Conservation (phyloP, 164 flowering plant species). For the Aristolochia contorta region DNA sequence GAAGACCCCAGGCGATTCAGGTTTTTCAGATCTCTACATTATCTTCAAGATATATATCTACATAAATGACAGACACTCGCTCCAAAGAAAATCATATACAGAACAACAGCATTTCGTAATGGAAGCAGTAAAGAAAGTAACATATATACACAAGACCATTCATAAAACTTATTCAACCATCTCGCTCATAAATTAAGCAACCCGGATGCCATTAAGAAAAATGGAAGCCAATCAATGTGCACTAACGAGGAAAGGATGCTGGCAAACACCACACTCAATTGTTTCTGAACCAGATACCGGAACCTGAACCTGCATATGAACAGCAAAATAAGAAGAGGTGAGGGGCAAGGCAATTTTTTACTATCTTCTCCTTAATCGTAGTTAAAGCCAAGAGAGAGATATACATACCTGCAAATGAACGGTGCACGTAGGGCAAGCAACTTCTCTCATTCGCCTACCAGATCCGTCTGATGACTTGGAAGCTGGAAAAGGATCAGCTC, state of each 20-base stretch:
- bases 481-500: constrained; percentile 18
- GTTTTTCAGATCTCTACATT: too few species aligned
- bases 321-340: not conserved
- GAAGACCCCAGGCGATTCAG: too few species aligned
- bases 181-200: too few species aligned
- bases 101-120: too few species aligned
- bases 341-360: not conserved
- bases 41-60: too few species aligned
- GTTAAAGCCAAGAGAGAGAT: not conserved
- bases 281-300: constrained; percentile 92
- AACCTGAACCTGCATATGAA: constrained; percentile 57
- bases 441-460: constrained; percentile 82
- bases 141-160: too few species aligned
- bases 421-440: constrained; percentile 93
- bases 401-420: constrained; percentile 84
- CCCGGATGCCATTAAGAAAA: not conserved
- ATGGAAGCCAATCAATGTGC: constrained; percentile 37
- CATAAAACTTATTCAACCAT: too few species aligned
- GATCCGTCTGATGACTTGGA: constrained; percentile 50
- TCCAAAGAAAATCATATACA: too few species aligned
- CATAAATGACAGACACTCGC: too few species aligned
- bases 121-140: too few species aligned
- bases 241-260: constrained; percentile 88
- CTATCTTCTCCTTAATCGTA: not conserved
- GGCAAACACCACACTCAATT: constrained; percentile 95